A percentile compares a stretch with the other conserved stretches of the same genome.
phyloP scores from a whole-genome alignment of 805 yeast species.

The Myxozyma vanderwaltii region DNA sequence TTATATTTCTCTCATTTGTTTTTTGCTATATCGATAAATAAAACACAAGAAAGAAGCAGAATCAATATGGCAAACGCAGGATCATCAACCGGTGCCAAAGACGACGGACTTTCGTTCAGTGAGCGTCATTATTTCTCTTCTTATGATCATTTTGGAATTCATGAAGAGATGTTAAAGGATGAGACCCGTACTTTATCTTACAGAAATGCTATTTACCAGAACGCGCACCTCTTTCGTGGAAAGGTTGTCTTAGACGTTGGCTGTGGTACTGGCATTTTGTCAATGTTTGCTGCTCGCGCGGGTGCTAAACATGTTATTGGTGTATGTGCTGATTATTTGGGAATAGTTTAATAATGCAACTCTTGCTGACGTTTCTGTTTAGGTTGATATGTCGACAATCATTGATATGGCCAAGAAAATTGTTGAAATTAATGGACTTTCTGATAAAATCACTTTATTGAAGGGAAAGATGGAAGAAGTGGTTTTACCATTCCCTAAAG shows the following conservation, averaged over 20 bases:
- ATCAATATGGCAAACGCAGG: neutral
- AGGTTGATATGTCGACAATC: conserved; percentile 90
- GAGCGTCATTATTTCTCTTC: conserved; percentile 73
- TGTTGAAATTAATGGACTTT: conserved; percentile 71
- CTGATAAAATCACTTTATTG: conserved; percentile 75
- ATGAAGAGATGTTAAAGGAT: conserved; percentile 91
- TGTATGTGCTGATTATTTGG: conserved; percentile 63
- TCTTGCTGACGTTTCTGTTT: neutral
- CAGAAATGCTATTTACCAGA: conserved; percentile 80
- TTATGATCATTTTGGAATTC: conserved; percentile 87
- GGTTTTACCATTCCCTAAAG: conserved; percentile 75
- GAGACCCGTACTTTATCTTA: conserved; percentile 79
- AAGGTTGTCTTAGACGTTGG: conserved; percentile 91
- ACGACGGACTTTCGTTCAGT: conserved; percentile 15
- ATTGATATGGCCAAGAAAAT: conserved; percentile 89
- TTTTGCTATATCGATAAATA: neutral
- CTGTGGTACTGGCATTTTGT: conserved; percentile 88
- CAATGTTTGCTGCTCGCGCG: conserved; percentile 90
- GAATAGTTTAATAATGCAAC: conserved; percentile 47
- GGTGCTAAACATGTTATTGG: conserved; percentile 97
- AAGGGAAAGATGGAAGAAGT: conserved; percentile 97
- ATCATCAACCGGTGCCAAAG: neutral
- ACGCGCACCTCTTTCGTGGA: conserved; percentile 76
- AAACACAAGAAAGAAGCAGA: neutral
- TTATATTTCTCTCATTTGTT: neutral